Percentiles rank a stretch among this genome's conserved stretches.
Evolutionary conservation across 2,329 filamentous ascomycete genomes (phyloP).

Genomic region (Diplodia intermedia): DNA sequence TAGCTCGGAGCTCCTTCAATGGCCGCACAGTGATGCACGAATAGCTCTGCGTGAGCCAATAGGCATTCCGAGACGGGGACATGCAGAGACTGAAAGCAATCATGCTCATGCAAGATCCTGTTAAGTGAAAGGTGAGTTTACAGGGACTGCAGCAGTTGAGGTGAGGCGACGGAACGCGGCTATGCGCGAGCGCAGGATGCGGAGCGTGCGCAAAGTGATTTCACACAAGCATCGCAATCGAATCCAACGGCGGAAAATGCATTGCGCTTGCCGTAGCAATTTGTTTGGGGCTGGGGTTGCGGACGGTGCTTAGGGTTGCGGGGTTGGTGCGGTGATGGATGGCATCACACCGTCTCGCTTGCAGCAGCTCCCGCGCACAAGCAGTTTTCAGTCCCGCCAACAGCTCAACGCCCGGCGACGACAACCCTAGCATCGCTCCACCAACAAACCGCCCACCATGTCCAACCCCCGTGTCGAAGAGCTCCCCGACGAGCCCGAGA

Average conservation of each 20-base stretch:
- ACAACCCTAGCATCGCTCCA: constrained; percentile 39
- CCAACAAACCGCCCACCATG: constrained; percentile 67
- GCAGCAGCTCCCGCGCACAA: constrained; percentile 27
- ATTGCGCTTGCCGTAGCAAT: background rate
- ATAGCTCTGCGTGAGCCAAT: background rate
- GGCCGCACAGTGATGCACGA: background rate
- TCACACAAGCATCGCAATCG: background rate
- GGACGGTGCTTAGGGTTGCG: constrained; percentile 12
- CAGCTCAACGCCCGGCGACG: constrained; percentile 33
- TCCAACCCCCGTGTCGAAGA: constrained; percentile 98
- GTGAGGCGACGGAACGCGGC: constrained; percentile 17
- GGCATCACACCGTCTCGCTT: constrained; percentile 32
- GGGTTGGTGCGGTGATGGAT: constrained; percentile 29
- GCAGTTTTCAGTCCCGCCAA: constrained; percentile 32
- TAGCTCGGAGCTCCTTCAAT: background rate
- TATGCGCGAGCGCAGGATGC: constrained; percentile 19
- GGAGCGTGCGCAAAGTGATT: constrained; percentile 2
- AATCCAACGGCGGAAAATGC: background rate
- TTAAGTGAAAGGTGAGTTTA: background rate
- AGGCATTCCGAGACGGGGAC: background rate
- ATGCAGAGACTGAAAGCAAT: background rate
- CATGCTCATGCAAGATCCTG: background rate
- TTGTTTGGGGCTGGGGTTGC: background rate
- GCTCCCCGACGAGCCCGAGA: constrained; percentile 83
- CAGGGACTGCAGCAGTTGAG: background rate